Percentiles rank a stretch among this genome's conserved stretches.
These are phyloP conservation scores for Cyphellophora attinorum DNA, from an alignment of 2,329 filamentous ascomycete species.

Conservation along the genomic window DNA sequence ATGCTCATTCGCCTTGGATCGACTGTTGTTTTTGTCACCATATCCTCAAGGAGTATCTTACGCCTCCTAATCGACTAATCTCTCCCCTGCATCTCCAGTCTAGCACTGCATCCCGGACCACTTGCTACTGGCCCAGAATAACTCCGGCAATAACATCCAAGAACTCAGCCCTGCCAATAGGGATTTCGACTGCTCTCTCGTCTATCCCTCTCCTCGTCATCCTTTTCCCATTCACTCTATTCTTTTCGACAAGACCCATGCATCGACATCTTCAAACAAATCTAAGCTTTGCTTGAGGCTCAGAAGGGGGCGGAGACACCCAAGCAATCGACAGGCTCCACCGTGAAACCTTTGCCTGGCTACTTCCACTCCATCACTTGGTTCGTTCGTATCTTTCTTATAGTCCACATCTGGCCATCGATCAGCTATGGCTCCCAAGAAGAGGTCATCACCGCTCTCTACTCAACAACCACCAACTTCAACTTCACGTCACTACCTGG, in stretches of 20 bases:
- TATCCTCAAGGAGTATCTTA: too few species aligned
- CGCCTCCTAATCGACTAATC: background rate
- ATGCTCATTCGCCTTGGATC: background rate
- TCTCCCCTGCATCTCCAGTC: background rate
- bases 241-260: slow-evolving; percentile 14
- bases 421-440: slow-evolving; percentile 17
- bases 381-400: slow-evolving; percentile 16
- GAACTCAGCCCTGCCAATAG: slow-evolving; percentile 10
- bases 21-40: too few species aligned
- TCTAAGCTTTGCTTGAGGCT: slow-evolving; percentile 20
- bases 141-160: slow-evolving; percentile 1
- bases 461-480: slow-evolving; percentile 5
- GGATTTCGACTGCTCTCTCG: slow-evolving; percentile 12
- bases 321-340: slow-evolving; percentile 15
- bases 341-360: slow-evolving; percentile 15
- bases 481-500: background rate
- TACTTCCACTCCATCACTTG: slow-evolving; percentile 8
- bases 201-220: slow-evolving; percentile 18
- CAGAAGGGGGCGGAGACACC: slow-evolving; percentile 19
- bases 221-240: slow-evolving; percentile 14
- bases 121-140: slow-evolving; percentile 8
- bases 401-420: slow-evolving; percentile 16
- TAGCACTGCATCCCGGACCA: too few species aligned
- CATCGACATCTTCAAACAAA: slow-evolving; percentile 17
- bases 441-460: slow-evolving; percentile 13